Evolutionary conservation across 148 eudicot species (phyloP), one percentile per base, ranked within the genome.

Genomic region (Cornus kousa): DNA sequence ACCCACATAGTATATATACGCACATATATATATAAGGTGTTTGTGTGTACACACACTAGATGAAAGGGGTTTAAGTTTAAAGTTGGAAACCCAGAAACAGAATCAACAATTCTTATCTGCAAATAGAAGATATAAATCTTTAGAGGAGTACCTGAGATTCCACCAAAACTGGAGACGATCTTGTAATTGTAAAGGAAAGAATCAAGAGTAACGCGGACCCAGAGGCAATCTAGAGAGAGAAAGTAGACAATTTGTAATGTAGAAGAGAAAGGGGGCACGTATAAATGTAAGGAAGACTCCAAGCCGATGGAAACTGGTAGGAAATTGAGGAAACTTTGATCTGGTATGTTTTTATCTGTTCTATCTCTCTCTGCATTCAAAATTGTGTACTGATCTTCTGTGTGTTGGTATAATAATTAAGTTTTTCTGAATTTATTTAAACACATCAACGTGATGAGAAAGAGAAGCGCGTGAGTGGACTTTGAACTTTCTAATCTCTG

Each of bases 111-210:
- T 24, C 48, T 4, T 57, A 43, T 67, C 59, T 65, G 39, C 19
- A 66, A 43, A 76, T 24, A 39, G 35, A 5, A 75, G 9, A 62
- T n/a, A 62, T 9, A n/a, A 40, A 32, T 9, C 43, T 35, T 7
- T 37, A 11, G 9, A 5, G 40, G 5, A 62, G 71, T 66, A 75
- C 78, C 78, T 40, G 78, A 67, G 78, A 74, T 22, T n/a, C 66
- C 66, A 62, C 8, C 17, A 62, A 57, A 14, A 57, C 5, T 5
- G 28, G 76, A 57, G 68, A 59, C 20, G 7, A 62, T 62, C 35
- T 62, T 39, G 77, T 13, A 5, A 57, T 62, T 39, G 77, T 13
- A 5, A 57, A 13, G 64, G 64, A 57, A 57, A 57, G 64, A 14
- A 62, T 20, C 66, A 24, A 62, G 37, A 31, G 37, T 62, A 64